Evolutionary conservation across 1,284 basidiomycete genomes (phyloP).

Genomic region (Ganoderma lingzhi): DNA sequence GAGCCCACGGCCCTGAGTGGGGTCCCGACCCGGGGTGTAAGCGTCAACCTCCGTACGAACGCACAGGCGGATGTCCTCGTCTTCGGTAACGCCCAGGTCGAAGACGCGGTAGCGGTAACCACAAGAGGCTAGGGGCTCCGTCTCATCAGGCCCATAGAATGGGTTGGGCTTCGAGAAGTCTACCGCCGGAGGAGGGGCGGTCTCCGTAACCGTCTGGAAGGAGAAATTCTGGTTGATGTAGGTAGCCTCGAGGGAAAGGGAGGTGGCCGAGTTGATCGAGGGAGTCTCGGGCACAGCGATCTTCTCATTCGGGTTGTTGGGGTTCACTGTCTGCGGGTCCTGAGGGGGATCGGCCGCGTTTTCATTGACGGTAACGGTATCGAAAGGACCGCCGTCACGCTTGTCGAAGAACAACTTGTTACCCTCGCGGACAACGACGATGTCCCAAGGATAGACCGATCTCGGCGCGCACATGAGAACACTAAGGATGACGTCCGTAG

Average conservation of each 20-base stretch:
- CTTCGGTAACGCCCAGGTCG: slow-evolving; percentile 90
- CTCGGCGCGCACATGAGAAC: slow-evolving; percentile 97
- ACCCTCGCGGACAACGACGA: slow-evolving; percentile 93
- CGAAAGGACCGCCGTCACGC: slow-evolving; percentile 96
- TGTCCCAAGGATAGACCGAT: slow-evolving; percentile 99
- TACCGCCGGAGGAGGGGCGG: slow-evolving; percentile 64
- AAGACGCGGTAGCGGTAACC: slow-evolving; percentile 98
- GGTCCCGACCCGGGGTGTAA: slow-evolving; percentile 72
- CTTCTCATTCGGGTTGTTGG: slow-evolving; percentile 78
- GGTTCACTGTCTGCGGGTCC: slow-evolving; percentile 82
- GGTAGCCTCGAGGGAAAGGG: slow-evolving; percentile 95
- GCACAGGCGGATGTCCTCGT: slow-evolving; percentile 91
- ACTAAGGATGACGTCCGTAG: slow-evolving; percentile 95
- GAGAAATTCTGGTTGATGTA: slow-evolving; percentile 99
- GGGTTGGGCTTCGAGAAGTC: slow-evolving; percentile 91
- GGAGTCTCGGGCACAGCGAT: slow-evolving; percentile 67
- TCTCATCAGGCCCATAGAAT: slow-evolving; percentile 95
- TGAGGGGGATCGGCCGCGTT: slow-evolving; percentile 96
- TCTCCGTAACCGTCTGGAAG: slow-evolving; percentile 93
- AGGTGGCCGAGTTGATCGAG: slow-evolving; percentile 93
- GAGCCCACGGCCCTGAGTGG: slow-evolving; percentile 79
- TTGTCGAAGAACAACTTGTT: slow-evolving; percentile 98
- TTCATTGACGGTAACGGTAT: slow-evolving; percentile 98
- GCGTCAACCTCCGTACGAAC: slow-evolving; percentile 98
- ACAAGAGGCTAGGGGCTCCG: slow-evolving; percentile 94